phyloP scores from a whole-genome alignment of 2,329 filamentous ascomycete species.

The Cercospora beticola region DNA sequence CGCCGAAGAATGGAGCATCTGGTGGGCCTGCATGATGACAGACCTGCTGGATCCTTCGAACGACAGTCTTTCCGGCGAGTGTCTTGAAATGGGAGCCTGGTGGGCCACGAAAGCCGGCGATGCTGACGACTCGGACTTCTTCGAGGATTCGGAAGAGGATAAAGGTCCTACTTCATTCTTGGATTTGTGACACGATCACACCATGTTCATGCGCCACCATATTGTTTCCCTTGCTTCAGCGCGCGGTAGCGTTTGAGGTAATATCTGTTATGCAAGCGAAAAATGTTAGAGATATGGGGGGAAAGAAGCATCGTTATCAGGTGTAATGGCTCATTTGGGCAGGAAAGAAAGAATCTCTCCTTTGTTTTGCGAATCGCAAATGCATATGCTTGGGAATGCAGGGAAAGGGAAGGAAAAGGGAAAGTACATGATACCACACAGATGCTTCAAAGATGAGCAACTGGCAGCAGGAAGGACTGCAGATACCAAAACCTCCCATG shows the following conservation, averaged over 20 bases:
- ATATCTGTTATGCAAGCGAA: slow-evolving; percentile 57
- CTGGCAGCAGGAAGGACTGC: neutral
- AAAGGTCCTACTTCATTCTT: neutral
- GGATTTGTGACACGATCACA: neutral
- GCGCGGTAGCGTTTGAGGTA: slow-evolving; percentile 90
- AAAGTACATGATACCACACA: neutral
- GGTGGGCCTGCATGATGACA: slow-evolving; percentile 83
- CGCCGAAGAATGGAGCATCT: slow-evolving; percentile 87
- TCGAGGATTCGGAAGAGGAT: slow-evolving; percentile 9
- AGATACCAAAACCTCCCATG: neutral
- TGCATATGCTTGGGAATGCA: neutral
- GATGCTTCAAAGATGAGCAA: neutral
- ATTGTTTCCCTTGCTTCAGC: slow-evolving; percentile 63
- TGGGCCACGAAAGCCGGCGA: slow-evolving; percentile 55
- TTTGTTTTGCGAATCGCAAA: neutral
- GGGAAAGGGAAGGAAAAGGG: neutral
- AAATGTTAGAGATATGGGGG: slow-evolving; percentile 6
- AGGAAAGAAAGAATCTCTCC: neutral
- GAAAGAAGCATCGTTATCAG: neutral
- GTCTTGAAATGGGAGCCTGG: slow-evolving; percentile 68
- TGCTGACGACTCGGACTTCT: neutral
- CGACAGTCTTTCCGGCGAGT: slow-evolving; percentile 79
- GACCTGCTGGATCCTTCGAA: slow-evolving; percentile 72
- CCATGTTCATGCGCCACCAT: slow-evolving; percentile 4
- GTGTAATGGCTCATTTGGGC: neutral